Evolutionary conservation across 345 rosid species (phyloP).

Genomic region (Salix exigua): DNA sequence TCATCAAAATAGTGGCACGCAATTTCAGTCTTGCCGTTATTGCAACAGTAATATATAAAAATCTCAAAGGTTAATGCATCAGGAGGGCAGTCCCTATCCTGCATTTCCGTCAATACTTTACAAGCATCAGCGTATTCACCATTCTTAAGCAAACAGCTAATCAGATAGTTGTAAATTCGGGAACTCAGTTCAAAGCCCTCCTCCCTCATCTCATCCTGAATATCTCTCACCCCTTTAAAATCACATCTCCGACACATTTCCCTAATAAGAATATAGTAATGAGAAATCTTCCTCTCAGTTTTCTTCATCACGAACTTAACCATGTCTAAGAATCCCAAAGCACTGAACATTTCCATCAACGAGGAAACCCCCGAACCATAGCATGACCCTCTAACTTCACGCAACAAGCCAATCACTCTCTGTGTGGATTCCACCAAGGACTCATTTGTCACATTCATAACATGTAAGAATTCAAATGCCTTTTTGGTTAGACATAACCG

Average conservation of each 20-base stretch:
- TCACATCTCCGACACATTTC: slow-evolving; percentile 34
- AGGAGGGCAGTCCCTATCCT: slow-evolving; percentile 31
- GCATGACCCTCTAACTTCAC: slow-evolving; percentile 36
- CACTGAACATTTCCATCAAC: slow-evolving; percentile 38
- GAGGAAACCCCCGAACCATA: slow-evolving; percentile 34
- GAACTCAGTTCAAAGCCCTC: slow-evolving; percentile 24
- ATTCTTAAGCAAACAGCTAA: slow-evolving; percentile 39
- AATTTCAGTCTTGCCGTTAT: slow-evolving; percentile 24
- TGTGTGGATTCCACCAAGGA: slow-evolving; percentile 16
- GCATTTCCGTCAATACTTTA: slow-evolving; percentile 37
- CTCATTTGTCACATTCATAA: slow-evolving; percentile 16
- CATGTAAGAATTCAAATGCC: slow-evolving; percentile 42
- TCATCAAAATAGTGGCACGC: slow-evolving; percentile 34
- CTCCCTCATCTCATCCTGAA: slow-evolving; percentile 40
- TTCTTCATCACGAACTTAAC: slow-evolving; percentile 39
- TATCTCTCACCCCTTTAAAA: slow-evolving; percentile 25
- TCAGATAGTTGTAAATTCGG: slow-evolving; percentile 30
- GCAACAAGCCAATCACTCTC: slow-evolving; percentile 32
- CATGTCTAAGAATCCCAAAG: slow-evolving; percentile 33
- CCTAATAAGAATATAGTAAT: slow-evolving; percentile 31
- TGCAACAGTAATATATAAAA: slow-evolving; percentile 31
- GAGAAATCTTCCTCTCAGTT: slow-evolving; percentile 29
- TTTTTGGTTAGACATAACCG: slow-evolving; percentile 28
- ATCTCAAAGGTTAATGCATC: slow-evolving; percentile 52
- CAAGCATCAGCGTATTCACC: slow-evolving; percentile 26